These are phyloP conservation scores for Litsea cubeba DNA, from an alignment of 164 flowering plant species.

Conservation along the genomic window DNA sequence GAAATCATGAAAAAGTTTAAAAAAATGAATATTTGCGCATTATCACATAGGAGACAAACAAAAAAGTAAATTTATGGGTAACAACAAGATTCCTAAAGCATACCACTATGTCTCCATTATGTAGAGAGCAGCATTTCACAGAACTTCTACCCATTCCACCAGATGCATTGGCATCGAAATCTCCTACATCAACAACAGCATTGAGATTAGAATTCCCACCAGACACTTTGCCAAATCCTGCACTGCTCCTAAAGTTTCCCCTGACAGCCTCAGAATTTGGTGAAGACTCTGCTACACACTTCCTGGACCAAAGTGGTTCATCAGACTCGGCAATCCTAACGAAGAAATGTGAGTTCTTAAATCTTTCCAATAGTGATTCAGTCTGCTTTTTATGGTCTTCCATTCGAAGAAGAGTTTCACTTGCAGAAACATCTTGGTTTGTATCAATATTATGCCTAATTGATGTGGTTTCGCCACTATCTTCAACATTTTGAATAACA, in stretches of 20 bases:
- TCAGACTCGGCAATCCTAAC: constrained; percentile 74
- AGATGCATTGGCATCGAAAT: constrained; percentile 70
- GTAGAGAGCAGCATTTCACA: constrained; percentile 70
- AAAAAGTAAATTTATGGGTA: neutral
- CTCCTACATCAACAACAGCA: constrained; percentile 74
- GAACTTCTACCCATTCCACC: constrained; percentile 82
- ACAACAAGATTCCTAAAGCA: constrained; percentile 16
- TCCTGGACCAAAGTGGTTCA: constrained; percentile 81
- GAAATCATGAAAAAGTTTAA: neutral
- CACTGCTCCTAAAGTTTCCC: constrained; percentile 18
- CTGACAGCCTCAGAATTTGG: constrained; percentile 24
- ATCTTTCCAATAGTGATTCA: constrained; percentile 53
- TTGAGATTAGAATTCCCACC: constrained; percentile 22
- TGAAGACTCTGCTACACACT: constrained; percentile 24
- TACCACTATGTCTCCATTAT: constrained; percentile 99
- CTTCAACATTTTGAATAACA: constrained; percentile 27
- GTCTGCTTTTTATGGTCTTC: constrained; percentile 76
- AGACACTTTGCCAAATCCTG: constrained; percentile 18
- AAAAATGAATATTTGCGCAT: neutral
- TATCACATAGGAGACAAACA: neutral
- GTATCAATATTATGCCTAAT: constrained; percentile 25
- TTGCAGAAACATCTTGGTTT: constrained; percentile 46
- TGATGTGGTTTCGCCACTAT: constrained; percentile 32
- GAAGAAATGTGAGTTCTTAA: constrained; percentile 84
- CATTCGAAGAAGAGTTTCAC: constrained; percentile 81